These are phyloP conservation scores for Knufia fluminis DNA, from an alignment of 2,329 filamentous ascomycete genomes.

Conservation along the genomic window DNA sequence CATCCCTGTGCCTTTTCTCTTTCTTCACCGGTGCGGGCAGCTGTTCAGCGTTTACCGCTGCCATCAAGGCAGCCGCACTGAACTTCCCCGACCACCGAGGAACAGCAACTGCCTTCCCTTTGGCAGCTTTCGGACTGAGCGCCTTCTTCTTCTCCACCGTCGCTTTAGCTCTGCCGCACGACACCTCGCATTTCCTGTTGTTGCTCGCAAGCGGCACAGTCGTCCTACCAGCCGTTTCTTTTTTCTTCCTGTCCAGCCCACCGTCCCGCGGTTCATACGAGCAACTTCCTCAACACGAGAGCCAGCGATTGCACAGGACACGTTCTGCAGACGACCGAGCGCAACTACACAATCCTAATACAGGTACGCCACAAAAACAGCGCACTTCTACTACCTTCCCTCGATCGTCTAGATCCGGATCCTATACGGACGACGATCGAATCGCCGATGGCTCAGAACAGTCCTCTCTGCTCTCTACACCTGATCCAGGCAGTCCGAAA, in stretches of 20 bases:
- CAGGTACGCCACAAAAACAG: constrained; percentile 31
- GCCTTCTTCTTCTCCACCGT: constrained; percentile 91
- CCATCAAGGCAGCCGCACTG: constrained; percentile 77
- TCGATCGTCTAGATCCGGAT: constrained; percentile 25
- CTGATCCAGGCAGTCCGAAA: constrained; percentile 1
- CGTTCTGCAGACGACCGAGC: constrained; percentile 26
- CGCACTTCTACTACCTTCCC: constrained; percentile 23
- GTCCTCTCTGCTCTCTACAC: constrained; percentile 3
- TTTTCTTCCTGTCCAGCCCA: constrained; percentile 76
- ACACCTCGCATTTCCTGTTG: constrained; percentile 72
- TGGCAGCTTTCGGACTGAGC: constrained; percentile 87
- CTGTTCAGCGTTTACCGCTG: constrained; percentile 79
- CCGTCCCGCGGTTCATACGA: constrained; percentile 38
- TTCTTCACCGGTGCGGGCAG: constrained; percentile 81
- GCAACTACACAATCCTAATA: constrained; percentile 17
- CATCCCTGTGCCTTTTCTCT: constrained; percentile 66
- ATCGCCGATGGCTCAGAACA: constrained; percentile 3
- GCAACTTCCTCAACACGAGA: constrained; percentile 31
- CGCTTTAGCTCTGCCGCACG: constrained; percentile 69
- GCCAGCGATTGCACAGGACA: constrained; percentile 26
- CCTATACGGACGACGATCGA: constrained; percentile 15
- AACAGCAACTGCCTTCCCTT: constrained; percentile 85
- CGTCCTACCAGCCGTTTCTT: constrained; percentile 61
- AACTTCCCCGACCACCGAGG: constrained; percentile 89
- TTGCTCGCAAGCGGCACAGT: constrained; percentile 74